Evolutionary conservation across 192 early-diverging fungal species (phyloP).

Genomic region (Anaeromyces robustus): DNA sequence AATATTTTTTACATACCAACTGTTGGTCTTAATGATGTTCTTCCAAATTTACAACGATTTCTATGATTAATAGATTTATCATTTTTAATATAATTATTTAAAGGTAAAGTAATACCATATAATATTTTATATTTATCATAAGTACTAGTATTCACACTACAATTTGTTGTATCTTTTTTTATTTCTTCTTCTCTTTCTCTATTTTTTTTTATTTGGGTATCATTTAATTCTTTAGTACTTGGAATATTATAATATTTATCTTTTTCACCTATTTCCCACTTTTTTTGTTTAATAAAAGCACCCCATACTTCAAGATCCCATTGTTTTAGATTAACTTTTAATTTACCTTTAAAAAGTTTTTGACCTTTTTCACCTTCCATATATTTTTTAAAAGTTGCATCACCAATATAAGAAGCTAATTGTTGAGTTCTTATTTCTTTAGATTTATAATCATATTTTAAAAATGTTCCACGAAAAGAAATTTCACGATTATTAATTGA

Average conservation of each 20-base stretch:
- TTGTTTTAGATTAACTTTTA: not conserved
- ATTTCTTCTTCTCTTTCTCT: not conserved
- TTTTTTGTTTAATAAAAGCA: not conserved
- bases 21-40: not conserved
- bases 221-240: not conserved
- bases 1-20: not conserved
- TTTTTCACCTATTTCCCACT: not conserved
- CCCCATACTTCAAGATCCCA: not conserved
- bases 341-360: not conserved
- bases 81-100: not conserved
- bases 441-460: not conserved
- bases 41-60: not conserved
- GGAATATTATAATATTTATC: not conserved
- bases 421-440: not conserved
- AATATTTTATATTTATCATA: not conserved
- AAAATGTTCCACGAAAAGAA: not conserved
- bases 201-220: too few species aligned
- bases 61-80: not conserved
- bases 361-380: not conserved
- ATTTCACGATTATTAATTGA: not conserved
- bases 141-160: not conserved
- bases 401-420: not conserved
- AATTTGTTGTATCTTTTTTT: not conserved
- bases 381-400: not conserved
- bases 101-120: not conserved